These are phyloP conservation scores for Venturiaceae sp. DNA, from an alignment of 2,329 filamentous ascomycete genomes.

Conservation along the genomic window DNA sequence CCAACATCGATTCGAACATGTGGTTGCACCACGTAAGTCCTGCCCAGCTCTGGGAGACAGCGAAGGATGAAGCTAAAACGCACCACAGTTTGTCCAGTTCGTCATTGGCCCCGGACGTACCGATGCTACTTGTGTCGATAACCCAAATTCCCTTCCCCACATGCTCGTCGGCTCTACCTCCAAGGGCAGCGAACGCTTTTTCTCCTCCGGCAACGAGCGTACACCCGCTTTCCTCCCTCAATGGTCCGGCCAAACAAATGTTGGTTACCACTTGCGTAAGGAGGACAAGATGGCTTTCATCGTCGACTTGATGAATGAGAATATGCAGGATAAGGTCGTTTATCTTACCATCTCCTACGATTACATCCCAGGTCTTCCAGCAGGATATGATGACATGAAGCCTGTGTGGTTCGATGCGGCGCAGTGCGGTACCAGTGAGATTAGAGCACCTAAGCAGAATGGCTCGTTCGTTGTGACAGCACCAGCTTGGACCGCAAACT, in stretches of 20 bases:
- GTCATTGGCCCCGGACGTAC: constrained; percentile 2
- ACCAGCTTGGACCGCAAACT: constrained; percentile 2
- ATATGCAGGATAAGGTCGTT: constrained; percentile 4
- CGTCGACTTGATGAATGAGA: constrained; percentile 9
- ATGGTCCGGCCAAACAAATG: background rate
- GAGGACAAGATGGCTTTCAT: constrained; percentile 6
- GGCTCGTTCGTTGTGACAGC: background rate
- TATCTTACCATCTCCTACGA: constrained; percentile 8
- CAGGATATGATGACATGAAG: constrained; percentile 3
- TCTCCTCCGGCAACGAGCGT: constrained; percentile 7
- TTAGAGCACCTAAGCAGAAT: background rate
- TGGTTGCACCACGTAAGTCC: constrained; percentile 26
- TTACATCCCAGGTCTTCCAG: background rate
- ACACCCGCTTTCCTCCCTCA: background rate
- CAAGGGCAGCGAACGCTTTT: constrained; percentile 1
- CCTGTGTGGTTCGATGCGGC: constrained; percentile 7
- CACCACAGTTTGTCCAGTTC: constrained; percentile 2
- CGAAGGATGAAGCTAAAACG: background rate
- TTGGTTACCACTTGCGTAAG: background rate
- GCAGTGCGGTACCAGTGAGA: constrained; percentile 3
- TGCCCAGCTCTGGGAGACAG: background rate
- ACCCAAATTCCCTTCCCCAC: constrained; percentile 3
- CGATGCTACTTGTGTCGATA: constrained; percentile 5
- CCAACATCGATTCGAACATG: constrained; percentile 14
- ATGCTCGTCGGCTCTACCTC: constrained; percentile 1